Evolutionary conservation across 306 rosid genomes (phyloP).

Genomic region (Dalbergia cultrata): DNA sequence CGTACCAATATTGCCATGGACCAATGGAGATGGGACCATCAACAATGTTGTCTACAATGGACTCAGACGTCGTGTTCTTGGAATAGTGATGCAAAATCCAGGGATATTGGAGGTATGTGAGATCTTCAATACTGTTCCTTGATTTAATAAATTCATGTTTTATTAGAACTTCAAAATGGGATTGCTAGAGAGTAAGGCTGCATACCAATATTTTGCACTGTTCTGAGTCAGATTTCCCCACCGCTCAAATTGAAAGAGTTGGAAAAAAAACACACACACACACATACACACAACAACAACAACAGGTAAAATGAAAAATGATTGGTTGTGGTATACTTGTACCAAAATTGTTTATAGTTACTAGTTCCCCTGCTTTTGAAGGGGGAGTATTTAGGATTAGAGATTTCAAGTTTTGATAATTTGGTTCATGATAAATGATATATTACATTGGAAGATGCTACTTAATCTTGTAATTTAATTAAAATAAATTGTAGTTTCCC

Average conservation of each 20-base stretch:
- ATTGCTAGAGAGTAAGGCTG: conserved; percentile 23
- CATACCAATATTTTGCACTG: conserved; percentile 32
- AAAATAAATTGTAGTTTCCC: not conserved
- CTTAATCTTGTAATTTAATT: not conserved
- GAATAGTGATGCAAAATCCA: conserved; percentile 96
- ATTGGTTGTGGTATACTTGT: conserved; percentile 24
- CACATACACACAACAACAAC: too few species aligned
- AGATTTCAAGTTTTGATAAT: conserved; percentile 19
- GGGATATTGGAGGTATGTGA: conserved; percentile 85
- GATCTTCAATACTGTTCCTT: conserved; percentile 31
- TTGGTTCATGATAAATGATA: not conserved
- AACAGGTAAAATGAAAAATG: not conserved
- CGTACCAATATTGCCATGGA: conserved; percentile 92
- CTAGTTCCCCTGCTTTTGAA: not conserved
- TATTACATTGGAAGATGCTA: not conserved
- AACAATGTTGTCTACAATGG: conserved; percentile 83
- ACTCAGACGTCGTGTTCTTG: conserved; percentile 79
- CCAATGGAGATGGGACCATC: conserved; percentile 90
- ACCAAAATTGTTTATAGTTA: not conserved
- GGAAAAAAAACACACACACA: not conserved
- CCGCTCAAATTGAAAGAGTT: not conserved
- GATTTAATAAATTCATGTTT: conserved; percentile 16
- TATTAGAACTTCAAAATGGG: conserved; percentile 11
- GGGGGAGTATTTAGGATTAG: not conserved
- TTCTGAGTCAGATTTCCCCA: conserved; percentile 13